Base-by-base conservation (phyloP, 768 basidiomycete genomes). In the Psilocybe cubensis region DNA sequence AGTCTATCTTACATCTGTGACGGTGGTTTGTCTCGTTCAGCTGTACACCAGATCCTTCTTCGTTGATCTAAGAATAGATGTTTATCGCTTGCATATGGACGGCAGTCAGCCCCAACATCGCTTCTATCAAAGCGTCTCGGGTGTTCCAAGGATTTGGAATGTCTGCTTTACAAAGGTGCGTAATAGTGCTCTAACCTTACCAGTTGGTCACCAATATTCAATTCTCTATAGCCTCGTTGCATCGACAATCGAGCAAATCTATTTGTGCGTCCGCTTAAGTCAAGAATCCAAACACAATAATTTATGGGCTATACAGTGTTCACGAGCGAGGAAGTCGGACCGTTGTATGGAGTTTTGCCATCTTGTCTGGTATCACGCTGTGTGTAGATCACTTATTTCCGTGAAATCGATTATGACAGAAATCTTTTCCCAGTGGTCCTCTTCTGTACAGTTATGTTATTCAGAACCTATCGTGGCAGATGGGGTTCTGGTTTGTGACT, bases 401-500 rank as follows among this genome's bases (percentile, higher is more conserved):
- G 21, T 17, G 9, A 28, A 38, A 11, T 28, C 21, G 5, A 23
- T n/a, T 10, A 35, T 18, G 1, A 33, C 27, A n/a, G 44, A 52
- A 12, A 33, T 54, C 10, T 28, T 35, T 11, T 42, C 24, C n/a
- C 56, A 74, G 77, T 18, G 75, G 77, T 0, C 77, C 78, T 0
- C 63, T 79, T 33, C 68, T 81, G n/a, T 79, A 77, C 59, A 77
- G 79, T 57, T 78, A 77, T 61, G 77, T 79, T n/a, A 72, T 79
- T 12, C 70, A 76, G 53, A 76, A 77, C 56, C 50, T 74, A 23
- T 71, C 77, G 2, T 75, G 77, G 76, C 71, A 77, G 48, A 74
- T 74, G 73, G 76, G 76, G 17, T 81, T 79, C 63, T 81, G 79
- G 79, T 75, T 79, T 56, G 73, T 79, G n/a, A 70, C 71, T 25